Base-by-base conservation (phyloP, 1,284 basidiomycete species). In the Cutaneotrichosporon arboriforme region DNA sequence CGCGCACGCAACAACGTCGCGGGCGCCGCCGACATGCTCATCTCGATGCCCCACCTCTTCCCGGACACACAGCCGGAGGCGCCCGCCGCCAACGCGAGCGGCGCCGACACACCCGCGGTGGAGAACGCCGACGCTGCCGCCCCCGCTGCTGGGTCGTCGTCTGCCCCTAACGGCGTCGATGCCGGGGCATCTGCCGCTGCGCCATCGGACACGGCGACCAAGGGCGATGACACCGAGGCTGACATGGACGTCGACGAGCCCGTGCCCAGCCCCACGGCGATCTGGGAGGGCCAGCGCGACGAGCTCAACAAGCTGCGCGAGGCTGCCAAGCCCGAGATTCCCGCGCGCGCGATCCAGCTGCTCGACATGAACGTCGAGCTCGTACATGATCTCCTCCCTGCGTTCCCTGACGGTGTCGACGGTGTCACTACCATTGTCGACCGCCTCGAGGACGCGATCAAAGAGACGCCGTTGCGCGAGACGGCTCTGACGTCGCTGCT, bases 1-100 rank as follows among this genome's bases (percentile, higher is more conserved):
- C 86, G 92, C 20, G 85, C 86, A 14, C 83, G 87, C 57, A 97
- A 97, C 76, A 96, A 96, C 64, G 80, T 97, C 62, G 85, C 81
- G 36, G 84, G 87, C 7, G 96, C 96, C 2, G 87, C 94, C 0
- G 94, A 98, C 64, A 80, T 90, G 17, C 80, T 98, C 1, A 78
- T 98, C 20, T 81, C 82, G 1, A 85, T 90, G 65, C 91, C 90
- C 0, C 88, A 88, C 65, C 81, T 86, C 4, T 81, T 90, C 51
- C 74, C 75, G 4, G 71, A 76, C 14, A 31, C 26, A 10, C 75
- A 55, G 17, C 58, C 63, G 12, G 63, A 61, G 33, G 44, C 50
- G 20, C 55, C 51, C 3, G 47, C 52, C 1, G 49, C 18, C 22
- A n/a, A 60, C 14, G 51, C 51, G 0, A 52, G 46, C 8, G 60